phyloP scores from a whole-genome alignment of 2,329 filamentous ascomycete species.

The Cyanodermella asteris region DNA sequence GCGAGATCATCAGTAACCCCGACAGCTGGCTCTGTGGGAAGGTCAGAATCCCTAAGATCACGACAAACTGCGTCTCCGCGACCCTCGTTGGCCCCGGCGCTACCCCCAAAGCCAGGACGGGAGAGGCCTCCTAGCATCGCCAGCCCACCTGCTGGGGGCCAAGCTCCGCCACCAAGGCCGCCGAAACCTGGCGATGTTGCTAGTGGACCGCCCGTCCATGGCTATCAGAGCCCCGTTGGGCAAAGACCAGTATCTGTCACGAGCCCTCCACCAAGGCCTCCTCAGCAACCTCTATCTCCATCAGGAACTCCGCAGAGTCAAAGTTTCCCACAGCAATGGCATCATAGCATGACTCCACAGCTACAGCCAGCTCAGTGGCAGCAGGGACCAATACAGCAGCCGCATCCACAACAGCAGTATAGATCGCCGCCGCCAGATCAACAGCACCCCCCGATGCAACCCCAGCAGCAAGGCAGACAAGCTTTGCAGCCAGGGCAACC shows the following conservation, averaged over 20 bases:
- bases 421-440: too few relatives aligned
- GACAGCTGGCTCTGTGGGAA: conserved; percentile 13
- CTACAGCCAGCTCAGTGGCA: too few relatives aligned
- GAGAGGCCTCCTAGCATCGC: too few relatives aligned
- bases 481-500: not conserved
- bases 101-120: too few relatives aligned
- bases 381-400: not conserved
- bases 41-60: too few relatives aligned
- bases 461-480: conserved; percentile 1
- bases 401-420: not conserved
- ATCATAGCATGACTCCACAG: not conserved
- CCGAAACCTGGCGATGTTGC: conserved; percentile 14
- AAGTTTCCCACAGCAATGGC: not conserved
- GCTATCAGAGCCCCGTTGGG: too few relatives aligned
- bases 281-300: too few relatives aligned
- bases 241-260: too few relatives aligned
- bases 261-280: too few relatives aligned
- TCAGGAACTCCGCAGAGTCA: too few relatives aligned
- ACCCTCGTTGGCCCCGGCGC: too few relatives aligned
- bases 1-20: conserved; percentile 35
- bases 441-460: conserved; percentile 3
- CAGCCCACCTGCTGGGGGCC: too few relatives aligned
- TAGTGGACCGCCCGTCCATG: conserved; percentile 2
- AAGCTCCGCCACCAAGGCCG: conserved; percentile 18
- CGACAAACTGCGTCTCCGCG: conserved; percentile 26